phyloP scores from a whole-genome alignment of 148 eudicot species.

The Fallopia convolvulus region DNA sequence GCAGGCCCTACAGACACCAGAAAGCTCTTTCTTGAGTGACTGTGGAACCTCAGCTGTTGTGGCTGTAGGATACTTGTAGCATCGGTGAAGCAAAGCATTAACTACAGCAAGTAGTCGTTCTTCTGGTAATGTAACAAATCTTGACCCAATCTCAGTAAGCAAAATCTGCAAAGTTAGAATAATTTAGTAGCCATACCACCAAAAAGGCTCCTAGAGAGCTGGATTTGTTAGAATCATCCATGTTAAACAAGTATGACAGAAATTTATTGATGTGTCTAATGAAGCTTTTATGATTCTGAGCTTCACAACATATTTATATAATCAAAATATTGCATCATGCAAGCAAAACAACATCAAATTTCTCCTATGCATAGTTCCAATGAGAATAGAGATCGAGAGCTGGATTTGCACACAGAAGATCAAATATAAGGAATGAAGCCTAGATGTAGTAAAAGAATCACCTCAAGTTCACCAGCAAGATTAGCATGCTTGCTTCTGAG shows the following conservation, averaged over 20 bases:
- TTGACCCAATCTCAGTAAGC: conserved; percentile 94
- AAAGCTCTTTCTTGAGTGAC: conserved; percentile 94
- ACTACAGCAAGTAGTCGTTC: conserved; percentile 95
- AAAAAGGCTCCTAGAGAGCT: neutral
- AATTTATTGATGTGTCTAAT: neutral
- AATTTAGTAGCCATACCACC: neutral
- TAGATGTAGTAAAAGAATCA: conserved; percentile 69
- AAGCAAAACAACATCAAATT: neutral
- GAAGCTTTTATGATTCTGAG: neutral
- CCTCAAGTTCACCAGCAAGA: conserved; percentile 98
- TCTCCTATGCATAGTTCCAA: neutral
- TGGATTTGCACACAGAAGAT: neutral
- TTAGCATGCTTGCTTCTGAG: conserved; percentile 96
- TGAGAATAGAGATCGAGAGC: neutral
- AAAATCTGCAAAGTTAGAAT: conserved; percentile 40
- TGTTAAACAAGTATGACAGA: neutral
- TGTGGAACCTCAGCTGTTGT: conserved; percentile 97
- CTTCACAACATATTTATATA: neutral
- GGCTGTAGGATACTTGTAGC: conserved; percentile 95
- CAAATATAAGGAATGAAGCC: conserved; percentile 18
- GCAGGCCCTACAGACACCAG: conserved; percentile 97
- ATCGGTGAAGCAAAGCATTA: conserved; percentile 91
- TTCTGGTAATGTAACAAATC: conserved; percentile 95
- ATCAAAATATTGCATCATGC: neutral
- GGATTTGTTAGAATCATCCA: conserved; percentile 4